These are phyloP conservation scores for Sanguinoderma infundibulare DNA, from an alignment of 1,284 basidiomycete genomes.

Conservation along the genomic window DNA sequence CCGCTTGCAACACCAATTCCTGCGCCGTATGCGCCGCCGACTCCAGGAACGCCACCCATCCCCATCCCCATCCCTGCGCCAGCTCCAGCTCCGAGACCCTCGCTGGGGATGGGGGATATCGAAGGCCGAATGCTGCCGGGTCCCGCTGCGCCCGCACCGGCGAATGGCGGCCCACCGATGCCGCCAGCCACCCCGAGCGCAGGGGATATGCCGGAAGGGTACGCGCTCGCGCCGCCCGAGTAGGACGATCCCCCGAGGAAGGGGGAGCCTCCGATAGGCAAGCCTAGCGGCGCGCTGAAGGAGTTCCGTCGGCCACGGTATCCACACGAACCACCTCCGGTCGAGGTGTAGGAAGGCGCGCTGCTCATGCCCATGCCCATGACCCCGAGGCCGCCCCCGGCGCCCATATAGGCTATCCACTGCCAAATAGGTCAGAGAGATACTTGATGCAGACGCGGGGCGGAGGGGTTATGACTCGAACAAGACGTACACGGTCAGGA, in stretches of 20 bases:
- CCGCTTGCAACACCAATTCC: background rate
- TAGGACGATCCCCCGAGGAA: background rate
- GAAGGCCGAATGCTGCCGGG: background rate
- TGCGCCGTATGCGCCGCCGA: background rate
- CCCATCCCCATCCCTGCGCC: conserved; percentile 3
- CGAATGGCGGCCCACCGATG: background rate
- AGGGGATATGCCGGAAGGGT: background rate
- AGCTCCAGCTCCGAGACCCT: background rate
- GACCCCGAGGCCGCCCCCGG: background rate
- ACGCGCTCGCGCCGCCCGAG: background rate
- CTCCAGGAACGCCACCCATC: background rate
- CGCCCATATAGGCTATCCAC: background rate
- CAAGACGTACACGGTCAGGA: conserved; percentile 16
- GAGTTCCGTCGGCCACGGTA: conserved; percentile 9
- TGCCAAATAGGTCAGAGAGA: background rate
- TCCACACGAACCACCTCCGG: conserved; percentile 2
- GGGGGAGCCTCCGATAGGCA: conserved; percentile 6
- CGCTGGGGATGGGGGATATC: background rate
- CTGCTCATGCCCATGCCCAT: background rate
- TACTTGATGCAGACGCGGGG: background rate
- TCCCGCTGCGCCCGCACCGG: background rate
- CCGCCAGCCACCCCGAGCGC: conserved; percentile 2
- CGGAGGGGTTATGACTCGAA: background rate
- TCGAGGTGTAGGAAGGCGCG: conserved; percentile 1
- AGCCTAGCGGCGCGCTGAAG: conserved; percentile 1